Percentiles rank a stretch among this genome's conserved stretches.
Conservation (phyloP, 164 flowering plant species). For the Stephania cephalantha region DNA sequence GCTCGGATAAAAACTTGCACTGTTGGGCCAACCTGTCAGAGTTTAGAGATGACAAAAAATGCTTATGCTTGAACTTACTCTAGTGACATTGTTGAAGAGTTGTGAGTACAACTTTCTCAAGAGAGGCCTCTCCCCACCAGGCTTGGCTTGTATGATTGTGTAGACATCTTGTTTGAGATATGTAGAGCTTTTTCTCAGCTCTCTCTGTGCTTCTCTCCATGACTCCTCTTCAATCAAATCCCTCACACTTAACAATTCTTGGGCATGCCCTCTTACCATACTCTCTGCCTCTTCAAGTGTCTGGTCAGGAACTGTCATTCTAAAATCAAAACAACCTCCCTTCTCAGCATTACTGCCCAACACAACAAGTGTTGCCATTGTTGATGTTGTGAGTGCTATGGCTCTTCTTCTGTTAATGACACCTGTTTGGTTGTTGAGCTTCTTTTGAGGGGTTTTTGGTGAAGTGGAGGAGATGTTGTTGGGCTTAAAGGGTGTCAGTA, state of each 20-base stretch:
- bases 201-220: conserved; percentile 61
- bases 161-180: conserved; percentile 56
- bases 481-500: not conserved
- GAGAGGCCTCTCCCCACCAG: conserved; percentile 49
- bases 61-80: conserved; percentile 3
- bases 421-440: not conserved
- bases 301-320: conserved; percentile 52
- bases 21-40: no score
- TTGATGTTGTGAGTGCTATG: not conserved
- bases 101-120: conserved; percentile 55
- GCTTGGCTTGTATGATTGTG: conserved; percentile 62
- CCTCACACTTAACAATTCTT: conserved; percentile 37
- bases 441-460: not conserved
- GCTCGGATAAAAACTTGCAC: no score
- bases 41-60: no score
- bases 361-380: conserved; percentile 13
- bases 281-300: conserved; percentile 55
- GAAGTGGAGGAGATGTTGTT: not conserved
- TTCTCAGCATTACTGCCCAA: not conserved
- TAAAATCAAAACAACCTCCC: conserved; percentile 40
- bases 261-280: conserved; percentile 37
- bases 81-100: conserved; percentile 27
- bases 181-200: conserved; percentile 42
- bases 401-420: not conserved
- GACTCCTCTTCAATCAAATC: conserved; percentile 36